Evolutionary conservation across 768 basidiomycete genomes (phyloP).

Genomic region (Suillus paluster): DNA sequence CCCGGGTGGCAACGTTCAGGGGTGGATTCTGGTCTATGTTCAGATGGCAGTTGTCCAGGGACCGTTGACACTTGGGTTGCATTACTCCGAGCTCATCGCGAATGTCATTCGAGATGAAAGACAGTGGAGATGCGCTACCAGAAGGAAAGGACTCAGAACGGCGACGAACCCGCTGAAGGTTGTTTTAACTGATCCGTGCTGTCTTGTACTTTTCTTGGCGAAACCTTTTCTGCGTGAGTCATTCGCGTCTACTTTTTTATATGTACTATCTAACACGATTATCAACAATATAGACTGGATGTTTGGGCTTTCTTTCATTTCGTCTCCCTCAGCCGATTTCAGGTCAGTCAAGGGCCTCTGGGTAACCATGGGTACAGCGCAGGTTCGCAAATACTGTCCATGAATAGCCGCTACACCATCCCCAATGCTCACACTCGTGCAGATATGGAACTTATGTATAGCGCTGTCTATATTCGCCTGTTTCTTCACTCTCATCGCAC

Average conservation of each 20-base stretch:
- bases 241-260: neutral
- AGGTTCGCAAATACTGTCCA: constrained; percentile 17
- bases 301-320: constrained; percentile 26
- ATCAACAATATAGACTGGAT: constrained; percentile 30
- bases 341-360: too few relatives aligned
- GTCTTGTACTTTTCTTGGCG: constrained; percentile 18
- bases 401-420: neutral
- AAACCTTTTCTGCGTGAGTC: constrained; percentile 34
- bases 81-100: constrained; percentile 31
- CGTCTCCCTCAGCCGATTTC: too few relatives aligned
- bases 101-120: constrained; percentile 34
- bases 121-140: constrained; percentile 28
- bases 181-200: constrained; percentile 25
- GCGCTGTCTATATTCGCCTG: constrained; percentile 25
- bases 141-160: constrained; percentile 16
- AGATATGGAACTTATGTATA: constrained; percentile 31
- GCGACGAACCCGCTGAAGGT: constrained; percentile 24
- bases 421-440: neutral
- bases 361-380: constrained; percentile 34
- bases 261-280: neutral
- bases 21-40: constrained; percentile 29
- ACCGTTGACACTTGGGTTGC: constrained; percentile 31
- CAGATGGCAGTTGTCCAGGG: constrained; percentile 32
- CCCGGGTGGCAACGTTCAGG: constrained; percentile 21
- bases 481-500: constrained; percentile 17